These are phyloP conservation scores for Asterophora lycoperdoides DNA, from an alignment of 768 basidiomycete species.

Conservation along the genomic window DNA sequence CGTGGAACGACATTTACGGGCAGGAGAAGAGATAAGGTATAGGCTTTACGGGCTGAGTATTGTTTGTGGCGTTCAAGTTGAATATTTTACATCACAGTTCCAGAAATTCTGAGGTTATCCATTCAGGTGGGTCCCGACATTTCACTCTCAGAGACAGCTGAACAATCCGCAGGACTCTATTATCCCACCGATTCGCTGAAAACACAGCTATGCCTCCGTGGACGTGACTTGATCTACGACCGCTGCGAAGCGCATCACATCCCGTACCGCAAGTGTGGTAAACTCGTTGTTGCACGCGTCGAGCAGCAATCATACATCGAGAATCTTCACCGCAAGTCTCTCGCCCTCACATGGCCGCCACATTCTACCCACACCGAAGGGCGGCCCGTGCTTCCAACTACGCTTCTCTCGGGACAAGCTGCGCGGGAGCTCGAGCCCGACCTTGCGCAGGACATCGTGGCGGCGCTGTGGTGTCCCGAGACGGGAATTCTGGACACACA, in stretches of 20 bases:
- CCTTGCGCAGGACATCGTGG: constrained; percentile 63
- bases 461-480: constrained; percentile 76
- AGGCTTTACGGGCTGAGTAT: background rate
- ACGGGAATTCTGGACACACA: constrained; percentile 93
- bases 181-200: constrained; percentile 84
- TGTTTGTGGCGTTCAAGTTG: background rate
- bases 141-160: background rate
- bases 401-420: constrained; percentile 62
- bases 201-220: constrained; percentile 80
- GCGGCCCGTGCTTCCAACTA: constrained; percentile 50
- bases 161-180: constrained; percentile 58
- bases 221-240: constrained; percentile 78
- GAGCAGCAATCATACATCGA: constrained; percentile 70
- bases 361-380: constrained; percentile 27
- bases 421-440: constrained; percentile 79
- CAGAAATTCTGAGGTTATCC: constrained; percentile 93
- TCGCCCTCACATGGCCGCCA: constrained; percentile 46
- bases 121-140: constrained; percentile 54
- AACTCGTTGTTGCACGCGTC: constrained; percentile 79
- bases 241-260: constrained; percentile 62
- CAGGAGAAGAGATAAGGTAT: constrained; percentile 87
- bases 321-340: constrained; percentile 59
- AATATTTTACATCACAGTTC: constrained; percentile 48
- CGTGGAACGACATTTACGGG: constrained; percentile 68
- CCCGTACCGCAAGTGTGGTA: constrained; percentile 71